Evolutionary conservation across 1,284 basidiomycete species (phyloP).

Genomic region (Tilletia setariae): DNA sequence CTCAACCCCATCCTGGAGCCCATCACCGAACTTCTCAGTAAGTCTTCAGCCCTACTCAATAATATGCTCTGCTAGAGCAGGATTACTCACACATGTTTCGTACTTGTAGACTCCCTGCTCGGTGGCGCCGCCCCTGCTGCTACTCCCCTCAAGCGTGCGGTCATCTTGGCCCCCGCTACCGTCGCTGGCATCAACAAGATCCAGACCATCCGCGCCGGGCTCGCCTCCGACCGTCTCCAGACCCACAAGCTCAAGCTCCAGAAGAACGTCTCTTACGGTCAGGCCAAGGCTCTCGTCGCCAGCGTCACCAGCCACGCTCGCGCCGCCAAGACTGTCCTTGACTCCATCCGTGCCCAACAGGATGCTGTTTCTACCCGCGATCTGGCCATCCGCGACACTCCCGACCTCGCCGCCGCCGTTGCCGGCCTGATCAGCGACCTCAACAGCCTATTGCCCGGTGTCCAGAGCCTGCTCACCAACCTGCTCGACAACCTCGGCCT

Average conservation of each 20-base stretch:
- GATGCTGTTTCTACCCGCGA: neutral
- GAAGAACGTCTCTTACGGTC: neutral
- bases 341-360: neutral
- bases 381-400: neutral
- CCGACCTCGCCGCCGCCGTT: conserved; percentile 1
- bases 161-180: neutral
- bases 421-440: conserved; percentile 9
- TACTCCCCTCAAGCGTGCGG: neutral
- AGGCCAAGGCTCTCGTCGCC: neutral
- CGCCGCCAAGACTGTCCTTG: neutral
- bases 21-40: neutral
- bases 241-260: neutral
- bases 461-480: neutral
- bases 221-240: neutral
- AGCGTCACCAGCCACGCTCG: neutral
- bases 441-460: neutral
- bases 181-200: neutral
- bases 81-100: neutral
- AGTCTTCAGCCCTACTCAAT: neutral
- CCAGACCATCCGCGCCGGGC: neutral
- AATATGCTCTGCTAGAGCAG: neutral
- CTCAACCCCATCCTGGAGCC: conserved; percentile 3
- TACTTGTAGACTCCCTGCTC: neutral
- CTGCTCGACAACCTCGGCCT: neutral
- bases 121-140: neutral